A percentile compares a stretch with the other conserved stretches of the same genome.
phyloP scores from a whole-genome alignment of 192 early-diverging fungal species.

The Piromyces sp. region DNA sequence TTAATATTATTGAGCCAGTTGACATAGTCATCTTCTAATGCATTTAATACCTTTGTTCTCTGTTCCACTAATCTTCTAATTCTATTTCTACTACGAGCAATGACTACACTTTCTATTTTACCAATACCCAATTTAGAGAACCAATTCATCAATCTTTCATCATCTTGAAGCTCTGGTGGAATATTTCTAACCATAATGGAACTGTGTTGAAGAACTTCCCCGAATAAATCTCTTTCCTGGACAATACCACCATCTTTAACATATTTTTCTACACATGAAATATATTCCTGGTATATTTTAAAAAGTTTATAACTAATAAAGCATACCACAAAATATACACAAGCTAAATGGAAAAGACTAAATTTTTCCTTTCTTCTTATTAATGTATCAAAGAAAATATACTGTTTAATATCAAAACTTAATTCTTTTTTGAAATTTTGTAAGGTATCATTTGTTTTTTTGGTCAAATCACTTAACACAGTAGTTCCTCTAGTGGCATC shows the following conservation, averaged over 20 bases:
- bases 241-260: neutral
- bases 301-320: neutral
- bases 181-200: conserved; percentile 29
- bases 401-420: neutral
- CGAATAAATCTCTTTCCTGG: neutral
- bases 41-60: neutral
- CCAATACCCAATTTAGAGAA: conserved; percentile 23
- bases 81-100: conserved; percentile 7
- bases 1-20: neutral
- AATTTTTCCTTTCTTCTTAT: neutral
- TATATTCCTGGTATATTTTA: neutral
- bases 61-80: neutral
- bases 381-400: neutral
- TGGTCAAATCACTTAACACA: neutral
- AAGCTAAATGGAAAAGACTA: neutral
- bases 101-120: conserved; percentile 15
- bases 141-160: conserved; percentile 18
- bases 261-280: neutral
- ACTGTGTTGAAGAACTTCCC: conserved; percentile 19
- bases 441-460: neutral
- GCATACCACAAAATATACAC: neutral
- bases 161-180: conserved; percentile 15
- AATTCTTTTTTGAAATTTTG: neutral
- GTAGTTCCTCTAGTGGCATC: no score
- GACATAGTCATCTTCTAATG: neutral